phyloP scores from a whole-genome alignment of 2,329 filamentous ascomycete species.

The Bipolaris sorokiniana region DNA sequence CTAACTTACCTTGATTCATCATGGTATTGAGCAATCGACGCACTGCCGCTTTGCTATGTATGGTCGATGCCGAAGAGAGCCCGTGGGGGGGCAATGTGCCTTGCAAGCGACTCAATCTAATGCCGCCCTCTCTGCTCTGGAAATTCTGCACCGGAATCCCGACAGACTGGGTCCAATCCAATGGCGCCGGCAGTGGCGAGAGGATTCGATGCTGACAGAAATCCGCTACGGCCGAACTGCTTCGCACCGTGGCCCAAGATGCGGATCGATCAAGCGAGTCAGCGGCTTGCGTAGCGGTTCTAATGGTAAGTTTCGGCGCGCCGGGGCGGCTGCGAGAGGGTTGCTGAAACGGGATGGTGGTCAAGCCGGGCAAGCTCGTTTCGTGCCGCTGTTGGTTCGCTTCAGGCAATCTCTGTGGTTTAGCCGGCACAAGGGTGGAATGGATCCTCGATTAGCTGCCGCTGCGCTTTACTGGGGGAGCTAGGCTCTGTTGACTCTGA shows the following conservation, averaged over 20 bases:
- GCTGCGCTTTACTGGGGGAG: constrained; percentile 38
- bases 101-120: constrained; percentile 34
- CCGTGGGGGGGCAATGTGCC: constrained; percentile 23
- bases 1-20: constrained; percentile 51
- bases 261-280: constrained; percentile 18
- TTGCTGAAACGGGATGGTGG: constrained; percentile 26
- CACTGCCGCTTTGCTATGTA: constrained; percentile 28
- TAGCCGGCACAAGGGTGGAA: constrained; percentile 46
- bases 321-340: constrained; percentile 22
- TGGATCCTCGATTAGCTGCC: constrained; percentile 48
- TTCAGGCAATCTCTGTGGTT: constrained; percentile 46
- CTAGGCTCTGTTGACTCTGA: constrained; percentile 38
- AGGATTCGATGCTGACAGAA: constrained; percentile 32
- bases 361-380: constrained; percentile 28
- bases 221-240: constrained; percentile 16
- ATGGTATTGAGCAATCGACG: constrained; percentile 31
- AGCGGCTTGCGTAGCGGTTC: constrained; percentile 17
- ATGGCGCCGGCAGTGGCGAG: constrained; percentile 38
- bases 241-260: constrained; percentile 18
- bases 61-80: constrained; percentile 21
- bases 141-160: constrained; percentile 29
- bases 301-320: constrained; percentile 19
- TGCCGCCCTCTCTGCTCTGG: constrained; percentile 26
- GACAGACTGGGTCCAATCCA: constrained; percentile 32
- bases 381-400: constrained; percentile 47